Evolutionary conservation across 2,329 filamentous ascomycete genomes (phyloP).

Genomic region (Talaromyces sp.): DNA sequence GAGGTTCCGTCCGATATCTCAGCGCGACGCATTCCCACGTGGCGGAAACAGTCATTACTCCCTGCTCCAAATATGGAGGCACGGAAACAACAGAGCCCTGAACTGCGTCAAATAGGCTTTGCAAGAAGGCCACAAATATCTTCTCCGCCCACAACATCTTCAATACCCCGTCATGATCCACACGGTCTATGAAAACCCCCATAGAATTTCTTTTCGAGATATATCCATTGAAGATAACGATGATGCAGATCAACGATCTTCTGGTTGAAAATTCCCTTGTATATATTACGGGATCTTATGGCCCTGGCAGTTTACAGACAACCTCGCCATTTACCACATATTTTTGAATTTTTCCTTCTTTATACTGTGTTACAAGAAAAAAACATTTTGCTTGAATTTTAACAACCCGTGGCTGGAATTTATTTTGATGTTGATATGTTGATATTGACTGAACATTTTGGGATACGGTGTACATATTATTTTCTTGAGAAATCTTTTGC

Average conservation of each 20-base stretch:
- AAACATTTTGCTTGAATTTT: not conserved
- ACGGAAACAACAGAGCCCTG: not conserved
- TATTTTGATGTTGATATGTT: not conserved
- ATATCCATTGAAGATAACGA: not conserved
- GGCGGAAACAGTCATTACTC: not conserved
- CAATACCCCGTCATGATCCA: not conserved
- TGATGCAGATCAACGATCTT: not conserved
- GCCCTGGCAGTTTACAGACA: not conserved
- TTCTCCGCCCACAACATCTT: not conserved
- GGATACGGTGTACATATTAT: not conserved
- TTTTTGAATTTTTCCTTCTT: not conserved
- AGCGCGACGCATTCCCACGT: conserved; percentile 3
- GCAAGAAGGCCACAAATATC: not conserved
- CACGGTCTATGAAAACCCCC: not conserved
- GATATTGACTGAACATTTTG: not conserved
- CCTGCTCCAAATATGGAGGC: not conserved
- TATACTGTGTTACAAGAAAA: not conserved
- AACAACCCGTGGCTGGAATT: not conserved
- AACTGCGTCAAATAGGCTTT: not conserved
- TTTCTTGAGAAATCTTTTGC: not conserved
- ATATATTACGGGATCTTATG: not conserved
- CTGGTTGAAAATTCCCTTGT: not conserved
- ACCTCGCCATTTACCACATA: not conserved
- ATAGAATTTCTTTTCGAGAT: not conserved
- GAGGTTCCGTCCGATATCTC: conserved; percentile 15